phyloP scores from a whole-genome alignment of 2,329 filamentous ascomycete genomes.

The Pseudocercospora fuligena region DNA sequence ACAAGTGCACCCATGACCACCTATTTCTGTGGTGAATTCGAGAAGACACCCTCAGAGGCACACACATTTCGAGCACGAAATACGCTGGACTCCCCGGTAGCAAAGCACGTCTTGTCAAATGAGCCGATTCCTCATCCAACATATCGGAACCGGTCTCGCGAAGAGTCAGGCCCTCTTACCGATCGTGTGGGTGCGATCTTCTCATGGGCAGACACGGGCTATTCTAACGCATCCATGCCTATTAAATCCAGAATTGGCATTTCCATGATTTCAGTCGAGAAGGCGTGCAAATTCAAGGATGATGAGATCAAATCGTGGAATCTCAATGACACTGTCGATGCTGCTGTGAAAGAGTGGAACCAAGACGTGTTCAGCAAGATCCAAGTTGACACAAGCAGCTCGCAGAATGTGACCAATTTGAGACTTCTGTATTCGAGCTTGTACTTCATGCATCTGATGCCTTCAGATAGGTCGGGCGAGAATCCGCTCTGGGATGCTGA shows the following conservation, averaged over 20 bases:
- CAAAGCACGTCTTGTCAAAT: constrained; percentile 32
- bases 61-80: constrained; percentile 41
- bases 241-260: constrained; percentile 65
- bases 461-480: constrained; percentile 72
- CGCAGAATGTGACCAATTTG: constrained; percentile 57
- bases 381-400: constrained; percentile 59
- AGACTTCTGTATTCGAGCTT: constrained; percentile 69
- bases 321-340: constrained; percentile 34
- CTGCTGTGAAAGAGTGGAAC: constrained; percentile 63
- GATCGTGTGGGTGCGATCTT: constrained; percentile 60
- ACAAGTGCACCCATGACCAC: constrained; percentile 61
- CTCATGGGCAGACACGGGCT: constrained; percentile 47
- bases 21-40: constrained; percentile 67
- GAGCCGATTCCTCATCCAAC: constrained; percentile 42
- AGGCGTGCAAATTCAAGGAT: constrained; percentile 65
- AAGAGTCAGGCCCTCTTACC: constrained; percentile 39
- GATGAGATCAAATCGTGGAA: constrained; percentile 57
- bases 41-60: constrained; percentile 45
- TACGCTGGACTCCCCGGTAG: constrained; percentile 31
- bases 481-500: constrained; percentile 68
- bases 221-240: constrained; percentile 36
- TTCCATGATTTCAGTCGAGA: constrained; percentile 66
- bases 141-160: constrained; percentile 41
- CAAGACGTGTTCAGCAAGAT: constrained; percentile 66
- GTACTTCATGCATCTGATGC: constrained; percentile 72